These are phyloP conservation scores for Epichloe sibirici DNA, from an alignment of 2,329 filamentous ascomycete genomes.

Conservation along the genomic window DNA sequence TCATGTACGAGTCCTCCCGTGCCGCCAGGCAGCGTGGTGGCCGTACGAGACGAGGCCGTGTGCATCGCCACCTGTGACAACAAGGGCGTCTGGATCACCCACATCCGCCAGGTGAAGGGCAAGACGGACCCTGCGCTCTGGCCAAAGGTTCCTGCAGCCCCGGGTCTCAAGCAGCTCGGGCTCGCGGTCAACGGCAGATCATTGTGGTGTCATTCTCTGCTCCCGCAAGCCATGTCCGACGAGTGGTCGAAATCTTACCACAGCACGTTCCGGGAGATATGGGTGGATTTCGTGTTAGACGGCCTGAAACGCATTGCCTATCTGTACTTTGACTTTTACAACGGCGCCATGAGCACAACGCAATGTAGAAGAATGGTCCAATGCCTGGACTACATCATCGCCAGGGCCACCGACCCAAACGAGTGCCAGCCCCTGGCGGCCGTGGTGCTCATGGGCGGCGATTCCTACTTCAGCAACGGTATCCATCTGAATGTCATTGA, in stretches of 20 bases:
- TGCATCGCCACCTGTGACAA: slow-evolving; percentile 26
- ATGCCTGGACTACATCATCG: slow-evolving; percentile 23
- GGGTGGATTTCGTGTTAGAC: slow-evolving; percentile 22
- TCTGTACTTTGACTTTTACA: slow-evolving; percentile 31
- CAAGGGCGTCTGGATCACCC: slow-evolving; percentile 29
- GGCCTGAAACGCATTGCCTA: slow-evolving; percentile 20
- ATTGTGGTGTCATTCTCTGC: slow-evolving; percentile 8
- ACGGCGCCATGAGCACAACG: slow-evolving; percentile 28
- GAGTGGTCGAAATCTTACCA: slow-evolving; percentile 18
- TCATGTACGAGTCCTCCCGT: background rate
- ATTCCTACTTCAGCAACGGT: slow-evolving; percentile 29
- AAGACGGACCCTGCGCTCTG: slow-evolving; percentile 25
- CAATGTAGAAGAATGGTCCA: slow-evolving; percentile 25
- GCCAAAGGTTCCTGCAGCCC: slow-evolving; percentile 27
- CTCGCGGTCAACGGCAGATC: slow-evolving; percentile 12
- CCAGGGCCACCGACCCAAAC: slow-evolving; percentile 9
- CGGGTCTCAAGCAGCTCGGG: slow-evolving; percentile 22
- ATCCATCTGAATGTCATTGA: slow-evolving; percentile 32
- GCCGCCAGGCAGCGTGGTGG: slow-evolving; percentile 18
- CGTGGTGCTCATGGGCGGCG: slow-evolving; percentile 25
- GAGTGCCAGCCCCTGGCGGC: slow-evolving; percentile 18
- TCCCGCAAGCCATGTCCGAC: slow-evolving; percentile 6
- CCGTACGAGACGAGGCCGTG: slow-evolving; percentile 22
- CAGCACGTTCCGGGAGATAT: slow-evolving; percentile 26
- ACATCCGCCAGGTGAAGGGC: slow-evolving; percentile 25